Percentiles rank a stretch among this genome's conserved stretches.
Conservation (phyloP, 2,329 filamentous ascomycete species). For the Thelonectria discophora region DNA sequence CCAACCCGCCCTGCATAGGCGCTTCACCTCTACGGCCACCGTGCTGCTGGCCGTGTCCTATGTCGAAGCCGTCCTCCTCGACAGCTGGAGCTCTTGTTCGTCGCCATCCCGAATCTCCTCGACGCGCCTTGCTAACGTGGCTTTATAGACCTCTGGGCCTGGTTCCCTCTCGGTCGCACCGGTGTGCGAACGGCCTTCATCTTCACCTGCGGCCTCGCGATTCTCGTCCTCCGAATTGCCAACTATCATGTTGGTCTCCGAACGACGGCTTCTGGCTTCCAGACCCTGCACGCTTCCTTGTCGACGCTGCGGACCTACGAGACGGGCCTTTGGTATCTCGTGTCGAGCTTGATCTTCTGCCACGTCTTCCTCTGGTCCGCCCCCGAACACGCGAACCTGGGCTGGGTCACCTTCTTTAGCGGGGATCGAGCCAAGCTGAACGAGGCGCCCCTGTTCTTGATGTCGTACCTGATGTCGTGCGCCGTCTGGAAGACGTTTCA, state of each 20-base stretch:
- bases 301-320: conserved; percentile 70
- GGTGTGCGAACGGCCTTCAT: conserved; percentile 79
- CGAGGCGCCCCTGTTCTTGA: conserved; percentile 84
- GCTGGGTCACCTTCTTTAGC: conserved; percentile 76
- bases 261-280: conserved; percentile 73
- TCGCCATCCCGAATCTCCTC: conserved; percentile 28
- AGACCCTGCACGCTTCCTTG: conserved; percentile 68
- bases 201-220: conserved; percentile 76
- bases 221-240: conserved; percentile 87
- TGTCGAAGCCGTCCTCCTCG: conserved; percentile 73
- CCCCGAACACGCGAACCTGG: conserved; percentile 67
- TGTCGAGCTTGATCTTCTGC: conserved; percentile 82
- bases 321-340: conserved; percentile 77
- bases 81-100: conserved; percentile 75
- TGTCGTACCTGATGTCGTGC: conserved; percentile 73
- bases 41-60: conserved; percentile 78
- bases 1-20: conserved; percentile 85
- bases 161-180: conserved; percentile 81
- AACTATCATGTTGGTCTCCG: conserved; percentile 80
- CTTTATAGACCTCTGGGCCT: conserved; percentile 77
- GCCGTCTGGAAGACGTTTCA: conserved; percentile 73
- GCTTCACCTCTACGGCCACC: conserved; percentile 81
- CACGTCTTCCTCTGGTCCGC: conserved; percentile 82
- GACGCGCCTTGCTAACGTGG: conserved; percentile 23
- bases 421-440: conserved; percentile 82